A percentile compares a stretch with the other conserved stretches of the same genome.
Evolutionary conservation across 2,329 filamentous ascomycete genomes (phyloP).

Genomic region (Ophiosphaerella herpotricha): DNA sequence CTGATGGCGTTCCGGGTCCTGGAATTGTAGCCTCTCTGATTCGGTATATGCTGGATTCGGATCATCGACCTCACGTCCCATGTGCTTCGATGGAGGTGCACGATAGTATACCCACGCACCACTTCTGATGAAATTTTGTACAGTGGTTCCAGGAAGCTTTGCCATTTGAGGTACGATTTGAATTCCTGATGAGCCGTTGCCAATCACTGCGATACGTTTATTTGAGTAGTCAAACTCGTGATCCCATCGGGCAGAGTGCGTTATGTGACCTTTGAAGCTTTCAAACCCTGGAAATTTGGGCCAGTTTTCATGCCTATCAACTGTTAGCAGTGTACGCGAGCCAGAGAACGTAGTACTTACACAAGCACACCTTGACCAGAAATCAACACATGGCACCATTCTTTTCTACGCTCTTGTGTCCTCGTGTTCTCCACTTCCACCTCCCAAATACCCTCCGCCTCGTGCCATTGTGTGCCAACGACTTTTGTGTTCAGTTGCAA

Average conservation of each 20-base stretch:
- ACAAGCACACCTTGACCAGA: constrained; percentile 28
- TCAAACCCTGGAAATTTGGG: constrained; percentile 55
- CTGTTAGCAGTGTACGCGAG: too few species aligned
- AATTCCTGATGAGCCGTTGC: constrained; percentile 24
- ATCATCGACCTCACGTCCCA: constrained; percentile 27
- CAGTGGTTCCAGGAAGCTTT: constrained; percentile 19
- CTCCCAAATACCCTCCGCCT: constrained; percentile 43
- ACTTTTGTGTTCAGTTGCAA: constrained; percentile 37
- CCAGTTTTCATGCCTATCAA: constrained; percentile 34
- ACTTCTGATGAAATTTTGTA: constrained; percentile 26
- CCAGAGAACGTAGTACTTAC: constrained; percentile 9
- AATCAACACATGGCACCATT: constrained; percentile 22
- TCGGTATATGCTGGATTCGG: constrained; percentile 24
- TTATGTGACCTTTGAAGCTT: constrained; percentile 55
- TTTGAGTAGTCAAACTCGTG: constrained; percentile 22
- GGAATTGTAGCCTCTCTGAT: constrained; percentile 20
- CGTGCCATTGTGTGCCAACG: constrained; percentile 45
- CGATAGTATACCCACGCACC: constrained; percentile 28
- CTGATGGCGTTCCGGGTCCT: constrained; percentile 18
- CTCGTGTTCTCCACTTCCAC: constrained; percentile 34
- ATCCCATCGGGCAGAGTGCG: constrained; percentile 62
- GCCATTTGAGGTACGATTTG: constrained; percentile 27
- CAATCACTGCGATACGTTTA: constrained; percentile 27
- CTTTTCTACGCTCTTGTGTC: constrained; percentile 9
- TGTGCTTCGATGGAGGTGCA: constrained; percentile 24